Percentiles rank a stretch among this genome's conserved stretches.
Evolutionary conservation across 768 basidiomycete species (phyloP).

Genomic region (Tricholomella constricta): DNA sequence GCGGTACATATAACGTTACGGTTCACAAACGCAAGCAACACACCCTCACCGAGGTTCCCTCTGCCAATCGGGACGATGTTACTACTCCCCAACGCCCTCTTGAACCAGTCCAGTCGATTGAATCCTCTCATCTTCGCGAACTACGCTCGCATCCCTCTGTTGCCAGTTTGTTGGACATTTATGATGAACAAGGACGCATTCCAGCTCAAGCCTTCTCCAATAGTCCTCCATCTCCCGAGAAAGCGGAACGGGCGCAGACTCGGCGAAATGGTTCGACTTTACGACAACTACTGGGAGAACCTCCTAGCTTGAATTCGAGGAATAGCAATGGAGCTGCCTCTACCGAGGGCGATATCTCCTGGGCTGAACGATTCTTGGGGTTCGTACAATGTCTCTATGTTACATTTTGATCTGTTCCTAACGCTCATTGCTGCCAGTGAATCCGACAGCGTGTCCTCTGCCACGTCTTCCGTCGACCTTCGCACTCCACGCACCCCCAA

Average conservation of each 20-base stretch:
- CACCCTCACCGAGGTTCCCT: slow-evolving; percentile 65
- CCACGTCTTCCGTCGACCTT: slow-evolving; percentile 50
- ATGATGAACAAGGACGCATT: slow-evolving; percentile 72
- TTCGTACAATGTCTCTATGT: slow-evolving; percentile 30
- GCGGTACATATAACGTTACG: slow-evolving; percentile 73
- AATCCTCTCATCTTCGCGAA: slow-evolving; percentile 52
- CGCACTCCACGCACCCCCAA: slow-evolving; percentile 53
- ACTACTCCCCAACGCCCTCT: slow-evolving; percentile 25
- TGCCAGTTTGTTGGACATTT: slow-evolving; percentile 69
- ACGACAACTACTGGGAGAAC: slow-evolving; percentile 68
- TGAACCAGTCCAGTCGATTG: slow-evolving; percentile 40
- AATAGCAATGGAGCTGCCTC: slow-evolving; percentile 31
- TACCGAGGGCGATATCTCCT: slow-evolving; percentile 76
- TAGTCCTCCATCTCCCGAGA: slow-evolving; percentile 40
- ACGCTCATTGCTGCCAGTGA: slow-evolving; percentile 37
- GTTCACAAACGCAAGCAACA: slow-evolving; percentile 63
- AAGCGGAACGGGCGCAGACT: slow-evolving; percentile 53
- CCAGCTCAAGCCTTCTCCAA: slow-evolving; percentile 67
- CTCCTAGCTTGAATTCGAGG: slow-evolving; percentile 34
- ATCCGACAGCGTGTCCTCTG: slow-evolving; percentile 41
- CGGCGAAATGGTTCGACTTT: slow-evolving; percentile 71
- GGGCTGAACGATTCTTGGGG: slow-evolving; percentile 79
- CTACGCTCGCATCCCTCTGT: slow-evolving; percentile 81
- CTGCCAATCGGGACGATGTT: slow-evolving; percentile 49
- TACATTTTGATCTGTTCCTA: not conserved